Conservation (phyloP, 805 yeast species). For the Ogataea henricii region DNA sequence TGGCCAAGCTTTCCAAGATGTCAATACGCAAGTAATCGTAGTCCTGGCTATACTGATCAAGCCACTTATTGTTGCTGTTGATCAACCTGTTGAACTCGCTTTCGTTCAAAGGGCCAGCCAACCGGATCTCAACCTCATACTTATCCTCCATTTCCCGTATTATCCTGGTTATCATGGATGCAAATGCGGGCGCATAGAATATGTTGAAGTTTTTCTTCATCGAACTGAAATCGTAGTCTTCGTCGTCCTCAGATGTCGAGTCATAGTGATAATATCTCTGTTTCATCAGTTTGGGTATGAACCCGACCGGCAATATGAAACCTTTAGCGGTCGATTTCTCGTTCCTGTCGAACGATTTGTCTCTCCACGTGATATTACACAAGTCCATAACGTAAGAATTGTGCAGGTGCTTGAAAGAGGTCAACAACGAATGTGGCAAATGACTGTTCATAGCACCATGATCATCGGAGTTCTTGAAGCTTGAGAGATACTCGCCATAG, state of each 20-base stretch:
- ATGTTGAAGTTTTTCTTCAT: conserved; percentile 38
- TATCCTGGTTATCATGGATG: conserved; percentile 44
- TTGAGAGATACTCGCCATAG: conserved; percentile 29
- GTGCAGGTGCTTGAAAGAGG: conserved; percentile 37
- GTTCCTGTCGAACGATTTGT: conserved; percentile 47
- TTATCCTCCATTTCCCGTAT: conserved; percentile 51
- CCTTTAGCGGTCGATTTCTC: conserved; percentile 39
- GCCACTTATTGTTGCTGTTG: conserved; percentile 21
- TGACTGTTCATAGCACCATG: conserved; percentile 16
- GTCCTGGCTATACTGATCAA: conserved; percentile 25
- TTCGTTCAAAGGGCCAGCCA: conserved; percentile 56
- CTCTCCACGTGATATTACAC: conserved; percentile 58
- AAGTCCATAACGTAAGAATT: conserved; percentile 57
- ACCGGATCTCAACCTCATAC: conserved; percentile 37
- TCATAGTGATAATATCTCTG: conserved; percentile 29
- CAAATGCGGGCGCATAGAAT: conserved; percentile 54
- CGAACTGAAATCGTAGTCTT: conserved; percentile 18
- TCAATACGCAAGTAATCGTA: conserved; percentile 49
- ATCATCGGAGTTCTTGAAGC: conserved; percentile 11
- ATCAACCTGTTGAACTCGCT: conserved; percentile 39
- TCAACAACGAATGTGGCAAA: conserved; percentile 18
- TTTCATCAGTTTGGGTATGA: conserved; percentile 33
- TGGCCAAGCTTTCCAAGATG: conserved; percentile 43
- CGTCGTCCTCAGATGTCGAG: conserved; percentile 23
- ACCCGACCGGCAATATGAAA: conserved; percentile 39